These are phyloP conservation scores for Nemania sp. DNA, from an alignment of 2,329 filamentous ascomycete species.

Conservation along the genomic window DNA sequence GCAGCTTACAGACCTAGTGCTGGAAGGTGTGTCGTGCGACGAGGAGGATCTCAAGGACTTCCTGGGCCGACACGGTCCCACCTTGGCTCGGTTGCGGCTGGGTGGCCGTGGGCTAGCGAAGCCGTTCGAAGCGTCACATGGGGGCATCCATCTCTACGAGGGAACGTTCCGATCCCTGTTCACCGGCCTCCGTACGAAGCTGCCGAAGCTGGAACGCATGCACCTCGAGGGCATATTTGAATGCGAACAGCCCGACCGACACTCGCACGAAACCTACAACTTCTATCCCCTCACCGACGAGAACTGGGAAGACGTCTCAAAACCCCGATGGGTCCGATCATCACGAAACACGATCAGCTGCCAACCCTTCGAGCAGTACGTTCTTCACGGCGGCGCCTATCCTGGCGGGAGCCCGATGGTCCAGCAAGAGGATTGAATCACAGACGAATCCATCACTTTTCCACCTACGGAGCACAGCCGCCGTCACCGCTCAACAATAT, in stretches of 20 bases:
- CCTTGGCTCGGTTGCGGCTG: conserved; percentile 48
- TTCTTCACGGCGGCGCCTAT: conserved; percentile 47
- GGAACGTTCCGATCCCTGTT: conserved; percentile 52
- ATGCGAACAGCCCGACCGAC: conserved; percentile 45
- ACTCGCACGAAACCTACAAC: conserved; percentile 47
- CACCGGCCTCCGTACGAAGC: conserved; percentile 43
- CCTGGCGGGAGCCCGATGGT: conserved; percentile 32
- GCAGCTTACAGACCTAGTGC: conserved; percentile 47
- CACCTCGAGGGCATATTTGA: conserved; percentile 53
- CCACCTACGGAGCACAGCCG: neutral
- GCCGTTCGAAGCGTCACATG: conserved; percentile 46
- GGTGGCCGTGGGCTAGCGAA: conserved; percentile 50
- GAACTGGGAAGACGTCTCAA: conserved; percentile 43
- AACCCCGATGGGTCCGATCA: conserved; percentile 38
- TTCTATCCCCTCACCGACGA: conserved; percentile 50
- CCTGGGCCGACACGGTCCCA: conserved; percentile 46
- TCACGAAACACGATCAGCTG: conserved; percentile 44
- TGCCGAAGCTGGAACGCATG: conserved; percentile 47
- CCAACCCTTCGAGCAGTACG: conserved; percentile 47
- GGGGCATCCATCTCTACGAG: conserved; percentile 51
- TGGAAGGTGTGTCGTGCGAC: conserved; percentile 50
- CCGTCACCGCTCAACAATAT: neutral
- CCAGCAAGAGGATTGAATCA: conserved; percentile 27
- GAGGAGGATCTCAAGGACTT: conserved; percentile 51
- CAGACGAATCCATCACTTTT: neutral